Percentiles rank a stretch among this genome's conserved stretches.
Evolutionary conservation across 1,284 basidiomycete species (phyloP).

Genomic region (Phellopilus nigrolimitatus): DNA sequence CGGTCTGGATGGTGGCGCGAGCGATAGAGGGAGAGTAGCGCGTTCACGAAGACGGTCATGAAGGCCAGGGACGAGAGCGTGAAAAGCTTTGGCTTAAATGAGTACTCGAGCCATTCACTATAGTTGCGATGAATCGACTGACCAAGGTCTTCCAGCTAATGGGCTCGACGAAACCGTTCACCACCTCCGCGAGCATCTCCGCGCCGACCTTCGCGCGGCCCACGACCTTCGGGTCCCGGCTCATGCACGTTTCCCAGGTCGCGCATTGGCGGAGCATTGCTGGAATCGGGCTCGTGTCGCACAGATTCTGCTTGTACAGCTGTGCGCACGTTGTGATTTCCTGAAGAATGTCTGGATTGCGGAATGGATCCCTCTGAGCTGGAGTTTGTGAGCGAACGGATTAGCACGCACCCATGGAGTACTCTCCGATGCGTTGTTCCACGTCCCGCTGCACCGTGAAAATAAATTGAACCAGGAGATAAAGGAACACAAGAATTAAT

Average conservation of each 20-base stretch:
- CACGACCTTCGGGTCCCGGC: slow-evolving; percentile 85
- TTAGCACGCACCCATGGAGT: slow-evolving; percentile 69
- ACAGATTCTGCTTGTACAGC: slow-evolving; percentile 80
- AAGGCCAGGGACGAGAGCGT: slow-evolving; percentile 75
- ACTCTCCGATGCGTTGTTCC: slow-evolving; percentile 81
- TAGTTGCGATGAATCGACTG: slow-evolving; percentile 26
- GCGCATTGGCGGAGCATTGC: slow-evolving; percentile 82
- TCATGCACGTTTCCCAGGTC: slow-evolving; percentile 95
- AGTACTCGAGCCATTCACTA: neutral
- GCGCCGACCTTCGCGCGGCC: slow-evolving; percentile 88
- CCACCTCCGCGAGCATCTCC: slow-evolving; percentile 92
- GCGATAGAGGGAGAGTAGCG: slow-evolving; percentile 72
- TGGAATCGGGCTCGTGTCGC: slow-evolving; percentile 71
- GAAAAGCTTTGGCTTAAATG: slow-evolving; percentile 52
- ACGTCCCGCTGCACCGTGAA: slow-evolving; percentile 90
- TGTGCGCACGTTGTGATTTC: slow-evolving; percentile 83
- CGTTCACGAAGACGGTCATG: slow-evolving; percentile 79
- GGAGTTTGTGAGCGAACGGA: neutral
- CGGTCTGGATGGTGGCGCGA: slow-evolving; percentile 38
- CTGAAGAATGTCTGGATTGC: slow-evolving; percentile 82
- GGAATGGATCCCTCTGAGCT: slow-evolving; percentile 17
- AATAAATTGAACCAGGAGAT: slow-evolving; percentile 81
- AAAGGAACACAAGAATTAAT: slow-evolving; percentile 80
- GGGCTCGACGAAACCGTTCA: slow-evolving; percentile 94
- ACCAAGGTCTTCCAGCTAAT: slow-evolving; percentile 97